These are phyloP conservation scores for Acer saccharum DNA, from an alignment of 345 rosid species.

Conservation along the genomic window DNA sequence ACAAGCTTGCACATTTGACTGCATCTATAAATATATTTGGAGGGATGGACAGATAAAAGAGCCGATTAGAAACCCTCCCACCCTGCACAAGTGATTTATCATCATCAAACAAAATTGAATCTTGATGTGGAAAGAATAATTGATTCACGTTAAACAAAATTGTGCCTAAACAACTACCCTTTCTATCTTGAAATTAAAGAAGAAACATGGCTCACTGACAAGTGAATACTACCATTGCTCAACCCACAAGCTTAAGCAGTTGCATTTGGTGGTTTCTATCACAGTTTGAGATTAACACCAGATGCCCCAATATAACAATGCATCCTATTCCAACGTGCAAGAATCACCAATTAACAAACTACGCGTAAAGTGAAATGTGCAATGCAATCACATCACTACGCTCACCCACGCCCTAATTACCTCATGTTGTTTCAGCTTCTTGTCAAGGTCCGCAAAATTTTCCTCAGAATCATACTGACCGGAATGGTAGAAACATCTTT, in stretches of 20 bases:
- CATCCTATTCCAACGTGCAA: background rate
- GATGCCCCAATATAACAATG: constrained; percentile 3
- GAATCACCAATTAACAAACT: constrained; percentile 10
- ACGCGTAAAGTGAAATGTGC: constrained; percentile 11
- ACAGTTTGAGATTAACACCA: background rate
- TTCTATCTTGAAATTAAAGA: background rate
- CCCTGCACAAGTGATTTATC: constrained; percentile 48
- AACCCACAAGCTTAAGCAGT: background rate
- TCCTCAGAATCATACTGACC: constrained; percentile 93
- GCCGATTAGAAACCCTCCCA: constrained; percentile 83
- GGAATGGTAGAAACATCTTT: constrained; percentile 94
- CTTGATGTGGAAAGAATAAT: background rate
- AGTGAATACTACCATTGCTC: background rate
- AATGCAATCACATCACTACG: background rate
- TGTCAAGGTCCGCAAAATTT: constrained; percentile 73
- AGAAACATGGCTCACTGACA: background rate
- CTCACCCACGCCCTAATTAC: constrained; percentile 37
- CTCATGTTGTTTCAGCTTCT: constrained; percentile 87
- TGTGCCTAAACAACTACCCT: background rate
- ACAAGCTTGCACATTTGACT: constrained; percentile 84
- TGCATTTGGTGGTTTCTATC: background rate
- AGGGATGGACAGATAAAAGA: constrained; percentile 90
- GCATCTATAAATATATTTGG: constrained; percentile 95
- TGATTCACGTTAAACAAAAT: background rate
- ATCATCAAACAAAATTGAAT: constrained; percentile 14